Base-by-base conservation (phyloP, 208 protist species). In the Trypanosoma rangeli region DNA sequence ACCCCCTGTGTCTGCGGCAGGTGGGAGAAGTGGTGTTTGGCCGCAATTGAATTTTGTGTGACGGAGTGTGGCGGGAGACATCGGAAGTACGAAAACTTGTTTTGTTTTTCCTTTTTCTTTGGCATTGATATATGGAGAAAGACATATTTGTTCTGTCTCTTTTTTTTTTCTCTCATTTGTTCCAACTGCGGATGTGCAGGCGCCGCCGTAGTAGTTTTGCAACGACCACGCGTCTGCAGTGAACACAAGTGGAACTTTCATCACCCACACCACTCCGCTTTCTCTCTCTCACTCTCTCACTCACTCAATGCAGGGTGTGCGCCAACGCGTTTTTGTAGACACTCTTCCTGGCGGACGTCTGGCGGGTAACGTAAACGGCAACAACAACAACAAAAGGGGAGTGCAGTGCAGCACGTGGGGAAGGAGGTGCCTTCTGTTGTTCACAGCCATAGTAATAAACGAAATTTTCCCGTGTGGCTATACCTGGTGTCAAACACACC, bases 401-500 rank as follows among this genome's bases (percentile, higher is more conserved):
- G 42, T 1, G 15, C 8, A 18, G 15, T 9, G 42, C 1, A 5
- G 8, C 42, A 46, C 42, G 42, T 16, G 42, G 42, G 8, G 15
- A 46, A 46, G 13, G 42, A 5, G 42, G 3, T 46, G 8, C 15
- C 13, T 18, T 58, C 31, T 16, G 5, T 7, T 31, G 8, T n/a
- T 15, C 54, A 37, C 54, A 58, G 28, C 0, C 0, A 35, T 37
- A 58, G 28, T 7, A 2, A 7, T 2, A 56, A 33, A 64, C 69
- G 73, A 78, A 78, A 3, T 95, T 95, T 58, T 92, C 85, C 9
- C 83, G 90, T 55, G 86, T 95, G 3, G 76, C 70, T 0, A 86
- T 96, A 58, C 88, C 88, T 3, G 92, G 92, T 42, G 60, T 94
- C 4, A 84, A 88, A 69, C 73, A 92, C 49, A 85, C 96, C 31